Base-by-base conservation (phyloP, 495 filamentous ascomycete genomes). In the Eremomyces bilateralis region DNA sequence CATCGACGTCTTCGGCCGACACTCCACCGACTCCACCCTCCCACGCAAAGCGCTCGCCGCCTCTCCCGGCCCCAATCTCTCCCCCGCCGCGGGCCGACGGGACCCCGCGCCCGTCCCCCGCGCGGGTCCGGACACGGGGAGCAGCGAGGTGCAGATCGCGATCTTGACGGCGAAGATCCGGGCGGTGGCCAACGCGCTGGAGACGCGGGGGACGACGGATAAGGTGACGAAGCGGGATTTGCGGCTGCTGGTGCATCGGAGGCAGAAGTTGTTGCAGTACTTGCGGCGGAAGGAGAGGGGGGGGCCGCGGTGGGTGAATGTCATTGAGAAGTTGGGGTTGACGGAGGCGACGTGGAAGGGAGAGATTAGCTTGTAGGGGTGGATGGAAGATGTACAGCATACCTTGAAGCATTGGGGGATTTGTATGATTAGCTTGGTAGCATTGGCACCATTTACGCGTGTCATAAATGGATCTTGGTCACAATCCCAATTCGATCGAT, bases 141-240 rank as follows among this genome's bases (percentile, higher is more conserved):
- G 76, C 36, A 74, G 76, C 15, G 88, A 99, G 56, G 88, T 99
- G 30, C 88, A 99, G 61, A 81, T 84, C 42, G 84, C 82, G n/a
- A 88, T 99, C 43, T 56, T 99, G 51, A 99, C 88, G 5, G 67
- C 80, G 31, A 94, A 94, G 62, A 99, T 99, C 46, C 57, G 79
- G 35, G 75, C 78, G 29, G 53, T 95, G 33, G 70, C 75, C 21
- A 59, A 71, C 21, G 54, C 53, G 33, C 61, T 72, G 45, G 62
- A 67, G 48, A 59, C 49, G 21, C 52, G 56, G 30, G 61, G 62
- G 21, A 53, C 43, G 63, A 71, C 61, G 38, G 88, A 99, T 50
- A 94, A 88, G 61, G 67, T 81, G 45, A 94, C 93, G 57, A 92
- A 88, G 64, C 67, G 83, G 42, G 91, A 88, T 60, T 46, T 99